phyloP scores from a whole-genome alignment of 306 rosid genomes.

The Trifolium subterraneum region DNA sequence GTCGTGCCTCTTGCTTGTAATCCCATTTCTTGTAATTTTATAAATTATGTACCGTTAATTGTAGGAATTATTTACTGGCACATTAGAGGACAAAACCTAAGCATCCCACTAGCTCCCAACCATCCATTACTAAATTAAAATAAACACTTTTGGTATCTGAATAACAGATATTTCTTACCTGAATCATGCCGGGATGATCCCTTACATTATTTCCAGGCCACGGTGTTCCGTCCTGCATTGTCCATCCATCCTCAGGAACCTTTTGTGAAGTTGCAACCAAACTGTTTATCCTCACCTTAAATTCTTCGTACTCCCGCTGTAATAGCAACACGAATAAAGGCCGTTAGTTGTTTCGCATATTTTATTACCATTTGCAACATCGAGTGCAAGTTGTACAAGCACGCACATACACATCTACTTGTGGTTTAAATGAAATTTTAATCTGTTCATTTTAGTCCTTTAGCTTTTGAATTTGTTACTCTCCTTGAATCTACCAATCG shows the following conservation, averaged over 20 bases:
- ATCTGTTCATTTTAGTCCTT: neutral
- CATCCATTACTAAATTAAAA: neutral
- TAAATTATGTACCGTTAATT: neutral
- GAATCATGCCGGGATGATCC: conserved; percentile 95
- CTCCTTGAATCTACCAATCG: conserved; percentile 6
- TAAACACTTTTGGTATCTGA: neutral
- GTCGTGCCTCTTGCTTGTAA: neutral
- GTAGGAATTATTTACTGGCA: neutral
- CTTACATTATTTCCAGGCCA: conserved; percentile 89
- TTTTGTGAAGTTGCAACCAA: conserved; percentile 76
- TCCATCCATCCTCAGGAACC: conserved; percentile 90
- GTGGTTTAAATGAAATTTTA: neutral
- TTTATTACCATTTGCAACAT: conserved; percentile 8
- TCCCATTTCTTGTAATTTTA: neutral
- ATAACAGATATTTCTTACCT: conserved; percentile 50
- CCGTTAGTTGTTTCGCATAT: conserved; percentile 11
- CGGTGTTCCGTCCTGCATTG: conserved; percentile 88
- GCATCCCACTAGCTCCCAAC: conserved; percentile 20
- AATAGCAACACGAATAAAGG: conserved; percentile 12
- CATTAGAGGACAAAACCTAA: neutral
- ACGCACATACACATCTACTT: neutral
- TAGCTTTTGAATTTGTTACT: conserved; percentile 14
- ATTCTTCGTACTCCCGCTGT: conserved; percentile 81
- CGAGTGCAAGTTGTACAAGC: neutral
- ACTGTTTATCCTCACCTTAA: conserved; percentile 73